phyloP scores from a whole-genome alignment of 345 rosid species.

The Aquilaria sinensis region DNA sequence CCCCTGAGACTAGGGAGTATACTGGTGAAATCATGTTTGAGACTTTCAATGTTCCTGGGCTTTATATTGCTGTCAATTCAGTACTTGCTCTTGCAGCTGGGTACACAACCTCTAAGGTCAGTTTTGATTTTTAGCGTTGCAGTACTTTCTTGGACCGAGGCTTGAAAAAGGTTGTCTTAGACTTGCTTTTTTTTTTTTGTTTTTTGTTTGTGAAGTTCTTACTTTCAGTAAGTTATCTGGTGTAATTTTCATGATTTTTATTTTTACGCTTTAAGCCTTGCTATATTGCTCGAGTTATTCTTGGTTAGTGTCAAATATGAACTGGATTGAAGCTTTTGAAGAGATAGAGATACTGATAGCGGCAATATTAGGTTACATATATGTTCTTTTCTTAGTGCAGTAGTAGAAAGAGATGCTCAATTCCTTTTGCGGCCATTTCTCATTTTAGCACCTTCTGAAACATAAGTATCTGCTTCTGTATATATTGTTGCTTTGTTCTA shows the following conservation, averaged over 20 bases:
- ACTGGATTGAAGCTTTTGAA: too few relatives aligned
- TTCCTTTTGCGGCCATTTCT: too few relatives aligned
- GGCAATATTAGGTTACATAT: too few relatives aligned
- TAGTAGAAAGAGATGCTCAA: too few relatives aligned
- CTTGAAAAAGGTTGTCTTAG: background rate
- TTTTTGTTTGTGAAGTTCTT: background rate
- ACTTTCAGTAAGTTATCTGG: background rate
- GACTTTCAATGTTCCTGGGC: constrained; percentile 92
- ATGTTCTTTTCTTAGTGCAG: too few relatives aligned
- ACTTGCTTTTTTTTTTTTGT: background rate
- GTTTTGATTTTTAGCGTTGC: constrained; percentile 4
- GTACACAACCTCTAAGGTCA: constrained; percentile 90
- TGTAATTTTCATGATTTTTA: background rate
- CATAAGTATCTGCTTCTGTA: too few relatives aligned
- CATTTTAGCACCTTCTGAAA: too few relatives aligned
- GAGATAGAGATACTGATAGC: too few relatives aligned
- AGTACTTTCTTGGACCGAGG: background rate
- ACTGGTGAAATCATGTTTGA: constrained; percentile 96
- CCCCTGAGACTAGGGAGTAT: constrained; percentile 92
- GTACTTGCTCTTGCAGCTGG: constrained; percentile 99
- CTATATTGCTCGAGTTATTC: too few relatives aligned
- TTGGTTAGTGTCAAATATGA: too few relatives aligned
- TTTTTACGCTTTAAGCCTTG: background rate
- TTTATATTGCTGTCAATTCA: constrained; percentile 94
- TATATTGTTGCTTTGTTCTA: too few relatives aligned